Percentiles rank a stretch among this genome's conserved stretches.
Conservation (phyloP, 495 filamentous ascomycete genomes). For the Talaromyces nanjingensis region DNA sequence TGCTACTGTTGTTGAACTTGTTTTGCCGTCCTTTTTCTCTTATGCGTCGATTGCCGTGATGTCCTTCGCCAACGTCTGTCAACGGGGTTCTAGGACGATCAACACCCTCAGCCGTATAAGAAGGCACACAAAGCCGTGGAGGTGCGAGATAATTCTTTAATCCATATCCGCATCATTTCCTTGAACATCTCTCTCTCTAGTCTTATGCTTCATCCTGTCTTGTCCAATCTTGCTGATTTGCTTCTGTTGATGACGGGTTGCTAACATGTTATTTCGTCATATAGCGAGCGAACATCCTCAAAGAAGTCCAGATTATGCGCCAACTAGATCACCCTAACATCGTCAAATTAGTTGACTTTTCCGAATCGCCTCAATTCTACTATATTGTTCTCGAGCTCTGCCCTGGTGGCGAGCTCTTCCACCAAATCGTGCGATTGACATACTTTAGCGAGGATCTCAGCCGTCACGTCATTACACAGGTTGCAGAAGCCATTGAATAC, state of each 20-base stretch:
- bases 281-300: constrained; percentile 92
- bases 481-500: constrained; percentile 89
- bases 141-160: constrained; percentile 63
- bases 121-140: constrained; percentile 90
- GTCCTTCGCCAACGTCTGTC: constrained; percentile 30
- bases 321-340: constrained; percentile 94
- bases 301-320: constrained; percentile 98
- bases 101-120: constrained; percentile 90
- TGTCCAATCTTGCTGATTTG: constrained; percentile 7
- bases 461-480: constrained; percentile 88
- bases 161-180: constrained; percentile 25
- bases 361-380: constrained; percentile 90
- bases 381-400: constrained; percentile 95
- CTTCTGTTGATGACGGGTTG: constrained; percentile 10
- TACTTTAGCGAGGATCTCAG: constrained; percentile 97
- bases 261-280: constrained; percentile 1
- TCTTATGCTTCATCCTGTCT: constrained; percentile 7
- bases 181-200: constrained; percentile 16
- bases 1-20: constrained; percentile 13
- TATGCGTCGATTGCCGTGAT: constrained; percentile 2
- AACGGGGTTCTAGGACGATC: constrained; percentile 59
- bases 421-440: constrained; percentile 95
- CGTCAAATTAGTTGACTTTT: constrained; percentile 85
- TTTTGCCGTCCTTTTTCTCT: constrained; percentile 8
- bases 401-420: constrained; percentile 92